Evolutionary conservation across 139 green algal genomes (phyloP).

Genomic region (Chlamydomonas incerta): DNA sequence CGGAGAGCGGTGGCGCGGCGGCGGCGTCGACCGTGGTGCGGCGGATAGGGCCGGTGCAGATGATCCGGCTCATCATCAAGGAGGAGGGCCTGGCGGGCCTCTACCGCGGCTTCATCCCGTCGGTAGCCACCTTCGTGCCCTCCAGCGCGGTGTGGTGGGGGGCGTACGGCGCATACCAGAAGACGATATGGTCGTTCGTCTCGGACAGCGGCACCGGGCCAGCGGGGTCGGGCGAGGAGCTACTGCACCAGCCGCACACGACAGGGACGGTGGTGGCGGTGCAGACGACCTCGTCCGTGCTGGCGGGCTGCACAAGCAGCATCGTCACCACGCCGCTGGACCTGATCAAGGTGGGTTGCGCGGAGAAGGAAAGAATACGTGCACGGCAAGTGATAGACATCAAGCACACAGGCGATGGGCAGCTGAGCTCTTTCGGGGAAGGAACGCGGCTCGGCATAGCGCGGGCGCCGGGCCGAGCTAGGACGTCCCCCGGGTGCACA

Average conservation of each 20-base stretch:
- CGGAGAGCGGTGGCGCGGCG: not conserved
- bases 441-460: no score
- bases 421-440: no score
- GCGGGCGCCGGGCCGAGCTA: no score
- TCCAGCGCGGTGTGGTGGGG: conserved; percentile 81
- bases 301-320: conserved; percentile 75
- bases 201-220: conserved; percentile 31
- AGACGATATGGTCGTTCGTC: conserved; percentile 78
- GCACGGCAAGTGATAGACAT: no score
- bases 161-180: conserved; percentile 88
- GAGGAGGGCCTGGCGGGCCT: conserved; percentile 85
- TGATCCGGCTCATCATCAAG: conserved; percentile 83
- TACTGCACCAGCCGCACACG: conserved; percentile 23
- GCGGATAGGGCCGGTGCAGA: conserved; percentile 60
- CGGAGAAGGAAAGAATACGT: no score
- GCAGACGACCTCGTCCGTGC: conserved; percentile 71
- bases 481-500: no score
- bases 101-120: conserved; percentile 91
- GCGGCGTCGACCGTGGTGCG: not conserved
- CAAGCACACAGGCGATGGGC: no score
- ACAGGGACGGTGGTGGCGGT: conserved; percentile 71
- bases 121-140: conserved; percentile 89
- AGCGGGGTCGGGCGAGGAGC: not conserved
- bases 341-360: conserved; percentile 79
- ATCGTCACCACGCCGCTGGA: conserved; percentile 86